Evolutionary conservation across 345 rosid species (phyloP).

Genomic region (Bruguiera gymnorhiza): DNA sequence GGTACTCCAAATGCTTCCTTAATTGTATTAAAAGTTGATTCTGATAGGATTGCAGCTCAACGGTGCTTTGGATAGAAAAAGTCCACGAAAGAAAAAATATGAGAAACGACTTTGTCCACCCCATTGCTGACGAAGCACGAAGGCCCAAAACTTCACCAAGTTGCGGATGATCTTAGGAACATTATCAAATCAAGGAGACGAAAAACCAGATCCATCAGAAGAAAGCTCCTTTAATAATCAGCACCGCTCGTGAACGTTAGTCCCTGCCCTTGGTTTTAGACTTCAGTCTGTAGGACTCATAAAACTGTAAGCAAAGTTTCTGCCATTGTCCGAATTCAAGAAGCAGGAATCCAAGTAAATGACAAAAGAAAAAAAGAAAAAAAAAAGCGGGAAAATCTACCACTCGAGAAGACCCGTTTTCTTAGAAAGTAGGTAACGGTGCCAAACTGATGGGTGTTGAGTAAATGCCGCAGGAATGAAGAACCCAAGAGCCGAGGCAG

Average conservation of each 20-base stretch:
- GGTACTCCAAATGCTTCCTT: conserved; percentile 83
- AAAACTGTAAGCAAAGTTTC: not conserved
- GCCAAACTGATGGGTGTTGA: not conserved
- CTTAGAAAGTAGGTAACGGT: conserved; percentile 1
- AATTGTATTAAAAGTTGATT: conserved; percentile 63
- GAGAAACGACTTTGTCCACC: conserved; percentile 27
- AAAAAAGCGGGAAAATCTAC: not conserved
- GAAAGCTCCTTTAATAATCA: conserved; percentile 13
- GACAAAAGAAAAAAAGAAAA: not conserved
- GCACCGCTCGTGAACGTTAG: conserved; percentile 12
- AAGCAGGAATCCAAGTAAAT: conserved; percentile 18
- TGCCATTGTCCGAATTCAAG: conserved; percentile 6
- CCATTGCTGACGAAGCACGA: conserved; percentile 39
- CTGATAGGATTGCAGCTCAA: conserved; percentile 60
- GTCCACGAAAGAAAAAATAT: conserved; percentile 41
- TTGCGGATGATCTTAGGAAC: conserved; percentile 24
- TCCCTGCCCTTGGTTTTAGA: not conserved
- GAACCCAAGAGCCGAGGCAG: conserved; percentile 7
- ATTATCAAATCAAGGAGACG: conserved; percentile 6
- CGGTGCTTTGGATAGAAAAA: conserved; percentile 35
- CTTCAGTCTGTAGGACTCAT: not conserved
- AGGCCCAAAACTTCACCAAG: conserved; percentile 13
- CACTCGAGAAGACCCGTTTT: not conserved
- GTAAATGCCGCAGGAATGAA: not conserved
- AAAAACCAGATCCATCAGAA: conserved; percentile 19